A percentile compares a stretch with the other conserved stretches of the same genome.
phyloP scores from a whole-genome alignment of 2,329 filamentous ascomycete genomes.

The Talaromyces islandicus region DNA sequence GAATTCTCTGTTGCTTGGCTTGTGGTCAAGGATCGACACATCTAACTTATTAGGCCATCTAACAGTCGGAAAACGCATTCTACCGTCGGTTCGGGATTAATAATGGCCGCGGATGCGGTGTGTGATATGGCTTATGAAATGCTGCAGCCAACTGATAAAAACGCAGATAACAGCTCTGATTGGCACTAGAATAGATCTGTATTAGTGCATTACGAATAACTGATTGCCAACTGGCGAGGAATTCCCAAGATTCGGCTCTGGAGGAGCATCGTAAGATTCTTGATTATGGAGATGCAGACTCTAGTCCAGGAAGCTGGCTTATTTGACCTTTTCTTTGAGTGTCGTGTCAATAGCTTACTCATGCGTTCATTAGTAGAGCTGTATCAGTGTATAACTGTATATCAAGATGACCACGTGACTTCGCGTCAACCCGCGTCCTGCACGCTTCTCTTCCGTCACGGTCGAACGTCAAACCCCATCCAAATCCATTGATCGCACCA shows the following conservation, averaged over 20 bases:
- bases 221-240: background rate
- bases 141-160: too few relatives aligned
- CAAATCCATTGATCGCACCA: constrained; percentile 7
- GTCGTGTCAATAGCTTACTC: background rate
- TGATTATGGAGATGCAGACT: background rate
- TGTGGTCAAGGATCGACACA: background rate
- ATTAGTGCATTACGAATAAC: too few relatives aligned
- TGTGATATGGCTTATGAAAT: too few relatives aligned
- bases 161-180: too few relatives aligned
- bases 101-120: background rate
- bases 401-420: constrained; percentile 20
- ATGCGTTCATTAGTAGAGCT: background rate
- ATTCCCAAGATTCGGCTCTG: too few relatives aligned
- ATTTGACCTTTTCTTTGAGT: background rate
- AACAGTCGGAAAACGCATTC: background rate
- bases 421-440: constrained; percentile 19
- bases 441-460: background rate
- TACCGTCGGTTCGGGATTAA: background rate
- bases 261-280: background rate
- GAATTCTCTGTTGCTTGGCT: background rate
- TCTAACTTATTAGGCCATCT: background rate
- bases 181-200: too few relatives aligned
- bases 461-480: background rate
- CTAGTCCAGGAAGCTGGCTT: background rate
- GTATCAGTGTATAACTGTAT: too few relatives aligned